Evolutionary conservation across 768 basidiomycete genomes (phyloP).

Genomic region (Tephrocybe sp.): DNA sequence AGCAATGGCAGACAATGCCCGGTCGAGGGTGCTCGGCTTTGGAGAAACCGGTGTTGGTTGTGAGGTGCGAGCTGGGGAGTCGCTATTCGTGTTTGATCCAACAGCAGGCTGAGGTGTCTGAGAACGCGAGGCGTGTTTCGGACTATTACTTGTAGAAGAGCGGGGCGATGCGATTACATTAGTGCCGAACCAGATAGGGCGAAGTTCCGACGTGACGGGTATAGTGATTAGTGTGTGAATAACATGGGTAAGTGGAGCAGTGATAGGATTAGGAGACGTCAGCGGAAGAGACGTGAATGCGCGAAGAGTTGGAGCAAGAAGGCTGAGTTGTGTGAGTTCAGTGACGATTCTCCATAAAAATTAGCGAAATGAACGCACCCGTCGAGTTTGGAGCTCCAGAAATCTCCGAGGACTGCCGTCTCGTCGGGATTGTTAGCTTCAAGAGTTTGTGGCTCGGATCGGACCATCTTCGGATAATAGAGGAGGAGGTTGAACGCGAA

Average conservation of each 20-base stretch:
- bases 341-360: not conserved
- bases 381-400: slow-evolving; percentile 74
- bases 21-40: slow-evolving; percentile 52
- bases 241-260: slow-evolving; percentile 74
- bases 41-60: slow-evolving; percentile 22
- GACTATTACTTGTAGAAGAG: slow-evolving; percentile 32
- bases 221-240: slow-evolving; percentile 82
- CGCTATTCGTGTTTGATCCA: slow-evolving; percentile 35
- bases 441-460: slow-evolving; percentile 44
- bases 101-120: slow-evolving; percentile 27
- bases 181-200: slow-evolving; percentile 61
- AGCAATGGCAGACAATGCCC: slow-evolving; percentile 54
- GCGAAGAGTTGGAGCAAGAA: slow-evolving; percentile 71
- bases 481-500: slow-evolving; percentile 78
- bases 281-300: slow-evolving; percentile 68
- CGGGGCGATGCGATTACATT: slow-evolving; percentile 29
- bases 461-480: slow-evolving; percentile 73
- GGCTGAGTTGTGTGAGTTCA: slow-evolving; percentile 33
- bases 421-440: slow-evolving; percentile 27
- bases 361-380: slow-evolving; percentile 45
- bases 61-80: slow-evolving; percentile 34
- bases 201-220: slow-evolving; percentile 61
- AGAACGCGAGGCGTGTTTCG: slow-evolving; percentile 35
- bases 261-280: slow-evolving; percentile 61
- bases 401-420: slow-evolving; percentile 63